A percentile compares a stretch with the other conserved stretches of the same genome.
Conservation (phyloP, 73 alveolate genomes). For the Symbiodinium pilosum region DNA sequence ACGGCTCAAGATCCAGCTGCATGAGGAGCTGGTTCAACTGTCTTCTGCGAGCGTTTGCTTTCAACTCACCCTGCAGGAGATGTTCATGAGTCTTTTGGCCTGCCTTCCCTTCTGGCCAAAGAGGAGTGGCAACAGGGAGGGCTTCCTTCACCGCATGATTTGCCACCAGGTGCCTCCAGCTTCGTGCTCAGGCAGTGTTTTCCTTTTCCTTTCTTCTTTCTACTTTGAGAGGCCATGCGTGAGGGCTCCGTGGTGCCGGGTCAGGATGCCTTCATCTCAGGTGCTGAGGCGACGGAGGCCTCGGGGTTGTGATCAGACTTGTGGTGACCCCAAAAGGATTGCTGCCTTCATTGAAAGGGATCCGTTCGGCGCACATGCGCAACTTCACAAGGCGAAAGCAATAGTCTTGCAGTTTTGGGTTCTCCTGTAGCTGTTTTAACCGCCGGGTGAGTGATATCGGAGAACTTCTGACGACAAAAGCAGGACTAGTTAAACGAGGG, state of each 20-base stretch:
- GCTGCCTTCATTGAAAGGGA: too few relatives aligned
- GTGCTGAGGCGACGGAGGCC: slow-evolving; percentile 18
- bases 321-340: too few relatives aligned
- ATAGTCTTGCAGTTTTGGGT: too few relatives aligned
- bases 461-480: too few relatives aligned
- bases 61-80: slow-evolving; percentile 43
- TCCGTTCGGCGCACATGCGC: too few relatives aligned
- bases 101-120: slow-evolving; percentile 44
- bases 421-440: too few relatives aligned
- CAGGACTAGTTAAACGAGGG: too few relatives aligned
- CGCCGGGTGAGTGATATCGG: too few relatives aligned
- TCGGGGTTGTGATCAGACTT: too few relatives aligned
- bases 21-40: too few relatives aligned
- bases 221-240: slow-evolving; percentile 26
- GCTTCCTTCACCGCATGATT: background rate
- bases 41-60: background rate
- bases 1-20: slow-evolving; percentile 43
- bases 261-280: slow-evolving; percentile 67
- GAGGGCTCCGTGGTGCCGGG: slow-evolving; percentile 57
- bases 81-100: slow-evolving; percentile 2
- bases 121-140: background rate
- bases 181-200: background rate
- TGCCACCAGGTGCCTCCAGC: background rate
- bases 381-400: too few relatives aligned
- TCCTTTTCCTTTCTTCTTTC: background rate